Base-by-base conservation (phyloP, 345 rosid species). In the Theobroma cacao region DNA sequence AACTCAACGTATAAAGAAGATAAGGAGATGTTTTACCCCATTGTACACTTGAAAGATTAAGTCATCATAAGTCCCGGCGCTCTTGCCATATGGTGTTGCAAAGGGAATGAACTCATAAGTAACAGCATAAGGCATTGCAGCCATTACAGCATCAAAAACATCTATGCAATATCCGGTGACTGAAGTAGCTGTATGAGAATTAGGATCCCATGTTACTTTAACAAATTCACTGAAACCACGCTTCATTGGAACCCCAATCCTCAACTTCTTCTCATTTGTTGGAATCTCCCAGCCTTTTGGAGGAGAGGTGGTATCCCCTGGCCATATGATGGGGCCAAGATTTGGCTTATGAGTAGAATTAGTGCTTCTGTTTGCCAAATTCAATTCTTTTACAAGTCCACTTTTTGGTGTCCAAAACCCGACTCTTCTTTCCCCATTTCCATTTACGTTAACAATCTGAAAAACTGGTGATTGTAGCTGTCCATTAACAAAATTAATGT, bases 211-310 rank as follows among this genome's bases (percentile, higher is more conserved):
- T 24, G 38, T 76, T 30, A 86, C 89, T 33, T 73, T 68, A 33
- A 90, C 85, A 7, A 91, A 86, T 10, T 84, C 82, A 1, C 20
- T 82, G 62, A 66, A 90, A 11, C 90, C 91, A 0, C 1, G 1
- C 52, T 68, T 87, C 36, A 74, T 61, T 6, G 95, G 92, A 17
- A 91, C 89, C 43, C 87, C 90, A 11, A 90, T 83, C 1, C 38
- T 76, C 64, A 91, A 40, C 81, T 6, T 86, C 68, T 81, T 86
- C 66, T 79, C 86, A 9, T 81, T 87, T 4, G 88, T 87, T 0
- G 92, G 93, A 2, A 85, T 69, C 69, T 84, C 83, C 90, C 90
- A 87, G 2, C 92, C 93, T 75, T 20, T 88, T 0, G 92, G 91
- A 65, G 33, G 62, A 13, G 58, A 53, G 24, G n/a, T 53, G 20